phyloP scores from a whole-genome alignment of 768 basidiomycete species.

The Tulasnella sp. region DNA sequence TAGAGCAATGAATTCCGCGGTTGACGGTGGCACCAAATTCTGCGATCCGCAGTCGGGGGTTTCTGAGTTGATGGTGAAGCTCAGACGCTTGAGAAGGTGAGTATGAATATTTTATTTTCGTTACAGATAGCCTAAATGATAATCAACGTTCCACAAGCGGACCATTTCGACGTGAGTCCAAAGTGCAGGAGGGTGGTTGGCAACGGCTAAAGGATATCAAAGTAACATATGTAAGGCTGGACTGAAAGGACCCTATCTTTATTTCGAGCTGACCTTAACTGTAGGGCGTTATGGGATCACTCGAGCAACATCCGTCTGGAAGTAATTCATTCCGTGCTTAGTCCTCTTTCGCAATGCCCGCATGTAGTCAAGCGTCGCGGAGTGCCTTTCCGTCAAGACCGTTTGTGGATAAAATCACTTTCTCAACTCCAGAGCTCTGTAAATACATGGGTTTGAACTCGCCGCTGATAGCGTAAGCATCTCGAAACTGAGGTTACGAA shows the following conservation, averaged over 20 bases:
- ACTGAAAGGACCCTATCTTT: not conserved
- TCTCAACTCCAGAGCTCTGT: too few species aligned
- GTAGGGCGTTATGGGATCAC: not conserved
- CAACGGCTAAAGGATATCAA: not conserved
- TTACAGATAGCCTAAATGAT: not conserved
- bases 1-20: too few species aligned
- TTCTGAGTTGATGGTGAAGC: not conserved
- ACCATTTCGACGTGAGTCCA: not conserved
- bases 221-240: not conserved
- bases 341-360: not conserved
- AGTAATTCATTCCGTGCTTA: not conserved
- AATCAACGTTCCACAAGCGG: not conserved
- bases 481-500: too few species aligned
- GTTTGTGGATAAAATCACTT: too few species aligned
- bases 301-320: not conserved
- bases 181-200: not conserved
- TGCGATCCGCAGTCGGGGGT: not conserved
- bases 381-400: too few species aligned
- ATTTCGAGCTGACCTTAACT: not conserved
- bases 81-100: not conserved
- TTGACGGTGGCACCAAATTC: not conserved
- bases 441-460: too few species aligned
- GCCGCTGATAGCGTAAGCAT: too few species aligned
- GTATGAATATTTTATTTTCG: not conserved
- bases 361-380: too few species aligned